Evolutionary conservation across 2,329 filamentous ascomycete genomes (phyloP).

Genomic region (Colletotrichum eremochloae): DNA sequence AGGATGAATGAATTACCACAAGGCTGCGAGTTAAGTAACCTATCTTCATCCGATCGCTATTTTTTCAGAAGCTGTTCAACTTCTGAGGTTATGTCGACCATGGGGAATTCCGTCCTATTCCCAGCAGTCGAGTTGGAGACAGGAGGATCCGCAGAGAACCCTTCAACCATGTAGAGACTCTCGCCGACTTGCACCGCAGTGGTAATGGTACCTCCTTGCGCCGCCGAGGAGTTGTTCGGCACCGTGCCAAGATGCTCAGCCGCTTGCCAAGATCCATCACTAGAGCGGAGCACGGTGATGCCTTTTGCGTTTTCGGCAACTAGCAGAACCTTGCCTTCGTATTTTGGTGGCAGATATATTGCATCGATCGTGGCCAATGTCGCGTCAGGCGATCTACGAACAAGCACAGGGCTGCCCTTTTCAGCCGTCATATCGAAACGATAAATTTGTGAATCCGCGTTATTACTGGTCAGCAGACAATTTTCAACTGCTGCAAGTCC

Average conservation of each 20-base stretch:
- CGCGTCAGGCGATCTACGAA: constrained; percentile 36
- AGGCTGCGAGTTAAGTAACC: neutral
- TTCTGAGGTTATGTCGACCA: constrained; percentile 36
- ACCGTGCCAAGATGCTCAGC: constrained; percentile 54
- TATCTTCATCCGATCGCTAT: neutral
- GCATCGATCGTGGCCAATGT: constrained; percentile 45
- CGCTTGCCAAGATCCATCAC: constrained; percentile 51
- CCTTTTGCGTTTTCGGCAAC: constrained; percentile 50
- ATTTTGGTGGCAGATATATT: constrained; percentile 51
- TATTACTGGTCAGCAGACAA: constrained; percentile 39
- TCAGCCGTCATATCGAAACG: constrained; percentile 43
- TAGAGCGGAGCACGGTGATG: constrained; percentile 53
- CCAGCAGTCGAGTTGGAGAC: constrained; percentile 29
- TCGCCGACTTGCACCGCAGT: constrained; percentile 39
- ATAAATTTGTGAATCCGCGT: constrained; percentile 35
- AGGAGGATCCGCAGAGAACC: constrained; percentile 32
- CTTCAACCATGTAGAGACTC: constrained; percentile 33
- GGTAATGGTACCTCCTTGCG: constrained; percentile 31
- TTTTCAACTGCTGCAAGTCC: constrained; percentile 39
- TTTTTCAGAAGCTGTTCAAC: constrained; percentile 19
- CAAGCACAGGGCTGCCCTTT: constrained; percentile 38
- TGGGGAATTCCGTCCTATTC: constrained; percentile 32
- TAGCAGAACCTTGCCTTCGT: constrained; percentile 52
- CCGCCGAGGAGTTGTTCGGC: constrained; percentile 42
- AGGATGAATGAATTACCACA: neutral